Evolutionary conservation across 805 yeast species (phyloP).

Genomic region (Monosporozyma unispora): DNA sequence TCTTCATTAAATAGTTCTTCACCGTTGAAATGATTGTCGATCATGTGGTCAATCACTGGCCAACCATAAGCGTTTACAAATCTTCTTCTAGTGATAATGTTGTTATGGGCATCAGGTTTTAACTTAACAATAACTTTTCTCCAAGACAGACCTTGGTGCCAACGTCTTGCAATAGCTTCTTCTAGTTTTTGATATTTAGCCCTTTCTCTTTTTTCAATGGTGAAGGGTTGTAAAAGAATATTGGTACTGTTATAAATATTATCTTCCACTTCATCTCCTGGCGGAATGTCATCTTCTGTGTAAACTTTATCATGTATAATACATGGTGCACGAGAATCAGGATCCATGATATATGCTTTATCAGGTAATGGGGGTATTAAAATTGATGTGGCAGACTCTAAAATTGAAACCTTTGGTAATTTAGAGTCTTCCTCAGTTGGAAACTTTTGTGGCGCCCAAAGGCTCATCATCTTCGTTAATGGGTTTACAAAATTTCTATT

Average conservation of each 20-base stretch:
- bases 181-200: slow-evolving; percentile 70
- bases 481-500: slow-evolving; percentile 32
- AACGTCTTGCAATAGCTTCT: slow-evolving; percentile 76
- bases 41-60: slow-evolving; percentile 63
- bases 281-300: slow-evolving; percentile 41
- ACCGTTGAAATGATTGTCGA: slow-evolving; percentile 47
- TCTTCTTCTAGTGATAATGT: slow-evolving; percentile 77
- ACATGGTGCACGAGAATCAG: slow-evolving; percentile 45
- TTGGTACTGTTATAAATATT: slow-evolving; percentile 16
- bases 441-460: slow-evolving; percentile 31
- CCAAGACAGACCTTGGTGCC: slow-evolving; percentile 84
- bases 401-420: slow-evolving; percentile 57
- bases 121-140: slow-evolving; percentile 79
- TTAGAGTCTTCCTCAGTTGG: slow-evolving; percentile 14
- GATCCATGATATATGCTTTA: slow-evolving; percentile 51
- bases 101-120: slow-evolving; percentile 92
- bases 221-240: slow-evolving; percentile 30
- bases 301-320: slow-evolving; percentile 66
- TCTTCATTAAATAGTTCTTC: slow-evolving; percentile 1
- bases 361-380: slow-evolving; percentile 67
- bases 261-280: slow-evolving; percentile 9
- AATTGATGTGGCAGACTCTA: slow-evolving; percentile 60
- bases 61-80: slow-evolving; percentile 86
- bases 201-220: slow-evolving; percentile 33
- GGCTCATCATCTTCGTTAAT: slow-evolving; percentile 36